Conservation (phyloP, 2,329 filamentous ascomycete species). For the Pezicula radicicola region DNA sequence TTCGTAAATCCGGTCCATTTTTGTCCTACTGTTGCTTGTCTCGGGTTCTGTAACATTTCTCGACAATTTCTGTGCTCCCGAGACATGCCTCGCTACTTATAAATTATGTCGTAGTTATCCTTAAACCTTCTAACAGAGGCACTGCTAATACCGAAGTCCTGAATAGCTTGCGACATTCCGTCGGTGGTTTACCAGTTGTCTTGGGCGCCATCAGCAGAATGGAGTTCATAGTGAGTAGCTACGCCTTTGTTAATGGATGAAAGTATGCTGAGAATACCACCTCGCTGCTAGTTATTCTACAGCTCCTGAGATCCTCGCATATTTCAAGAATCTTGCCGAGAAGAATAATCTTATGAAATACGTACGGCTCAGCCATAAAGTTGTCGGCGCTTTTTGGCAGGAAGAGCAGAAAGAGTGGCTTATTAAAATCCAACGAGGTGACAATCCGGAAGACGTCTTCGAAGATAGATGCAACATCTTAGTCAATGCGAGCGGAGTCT, state of each 20-base stretch:
- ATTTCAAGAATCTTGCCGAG: constrained; percentile 29
- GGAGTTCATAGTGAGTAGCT: background rate
- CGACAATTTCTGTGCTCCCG: too few relatives aligned
- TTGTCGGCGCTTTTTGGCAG: constrained; percentile 41
- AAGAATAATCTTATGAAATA: constrained; percentile 35
- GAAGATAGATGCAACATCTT: constrained; percentile 40
- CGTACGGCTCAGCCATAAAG: constrained; percentile 39
- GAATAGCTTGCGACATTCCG: constrained; percentile 31
- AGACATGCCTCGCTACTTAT: too few relatives aligned
- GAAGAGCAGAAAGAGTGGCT: constrained; percentile 38
- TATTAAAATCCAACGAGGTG: constrained; percentile 26
- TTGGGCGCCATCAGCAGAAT: constrained; percentile 7
- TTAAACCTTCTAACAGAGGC: too few relatives aligned
- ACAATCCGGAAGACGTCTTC: constrained; percentile 31
- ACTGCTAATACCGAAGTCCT: too few relatives aligned
- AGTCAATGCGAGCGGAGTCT: constrained; percentile 43
- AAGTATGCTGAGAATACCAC: too few relatives aligned
- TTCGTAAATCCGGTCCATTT: too few relatives aligned
- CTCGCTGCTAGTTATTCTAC: constrained; percentile 27
- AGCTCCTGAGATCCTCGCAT: constrained; percentile 34
- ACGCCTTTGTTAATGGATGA: too few relatives aligned
- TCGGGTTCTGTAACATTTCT: too few relatives aligned
- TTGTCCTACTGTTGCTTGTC: too few relatives aligned
- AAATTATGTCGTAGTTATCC: too few relatives aligned
- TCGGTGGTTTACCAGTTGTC: constrained; percentile 36